Percentiles rank a stretch among this genome's conserved stretches.
These are phyloP conservation scores for Botrytis hyacinthi DNA, from an alignment of 2,329 filamentous ascomycete genomes.

Conservation along the genomic window DNA sequence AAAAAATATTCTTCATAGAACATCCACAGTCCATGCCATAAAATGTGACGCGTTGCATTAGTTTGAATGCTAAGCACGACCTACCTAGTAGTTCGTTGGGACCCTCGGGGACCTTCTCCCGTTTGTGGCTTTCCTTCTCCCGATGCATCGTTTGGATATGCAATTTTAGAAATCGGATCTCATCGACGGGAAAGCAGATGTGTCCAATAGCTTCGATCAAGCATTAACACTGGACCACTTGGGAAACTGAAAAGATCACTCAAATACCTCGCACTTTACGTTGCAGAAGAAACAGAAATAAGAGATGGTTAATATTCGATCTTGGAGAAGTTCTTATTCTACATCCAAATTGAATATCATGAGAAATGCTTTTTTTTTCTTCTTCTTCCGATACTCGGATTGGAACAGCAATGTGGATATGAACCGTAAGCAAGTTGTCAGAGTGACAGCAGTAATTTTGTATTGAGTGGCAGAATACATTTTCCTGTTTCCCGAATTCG, in stretches of 20 bases:
- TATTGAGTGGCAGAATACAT: not conserved
- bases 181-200: not conserved
- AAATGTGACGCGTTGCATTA: not conserved
- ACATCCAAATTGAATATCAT: not conserved
- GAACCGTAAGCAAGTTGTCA: no score
- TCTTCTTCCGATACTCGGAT: not conserved
- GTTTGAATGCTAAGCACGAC: not conserved
- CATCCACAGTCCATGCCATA: not conserved
- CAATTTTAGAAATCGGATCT: not conserved
- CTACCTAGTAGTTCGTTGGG: no score
- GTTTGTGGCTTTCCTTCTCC: not conserved
- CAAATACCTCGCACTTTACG: not conserved
- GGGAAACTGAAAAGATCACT: not conserved
- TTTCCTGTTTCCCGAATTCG: not conserved
- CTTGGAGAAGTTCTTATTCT: not conserved
- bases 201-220: not conserved
- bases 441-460: no score
- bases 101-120: not conserved
- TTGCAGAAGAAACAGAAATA: not conserved
- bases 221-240: not conserved
- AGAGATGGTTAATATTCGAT: not conserved
- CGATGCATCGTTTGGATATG: not conserved
- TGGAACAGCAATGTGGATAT: not conserved
- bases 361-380: no score
- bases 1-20: not conserved